Conservation (phyloP, 2,329 filamentous ascomycete genomes). For the Aschersonia sp. region DNA sequence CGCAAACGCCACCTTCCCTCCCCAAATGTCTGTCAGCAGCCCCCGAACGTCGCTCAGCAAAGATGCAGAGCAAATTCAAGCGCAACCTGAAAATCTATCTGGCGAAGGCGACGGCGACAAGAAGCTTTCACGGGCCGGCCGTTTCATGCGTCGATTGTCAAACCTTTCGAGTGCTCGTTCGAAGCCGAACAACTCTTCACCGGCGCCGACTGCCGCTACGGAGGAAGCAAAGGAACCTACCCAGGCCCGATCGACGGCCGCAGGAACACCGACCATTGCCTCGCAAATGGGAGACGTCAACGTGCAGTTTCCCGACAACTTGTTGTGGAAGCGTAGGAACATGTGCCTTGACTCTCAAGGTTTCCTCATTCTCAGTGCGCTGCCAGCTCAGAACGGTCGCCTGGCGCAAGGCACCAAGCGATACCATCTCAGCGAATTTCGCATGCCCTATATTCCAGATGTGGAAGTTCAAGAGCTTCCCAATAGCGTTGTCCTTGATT, state of each 20-base stretch:
- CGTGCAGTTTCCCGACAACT: slow-evolving; percentile 89
- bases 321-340: slow-evolving; percentile 90
- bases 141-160: slow-evolving; percentile 44
- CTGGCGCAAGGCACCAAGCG: slow-evolving; percentile 44
- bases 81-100: slow-evolving; percentile 7
- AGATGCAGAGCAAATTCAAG: slow-evolving; percentile 16
- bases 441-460: slow-evolving; percentile 65
- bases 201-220: slow-evolving; percentile 30
- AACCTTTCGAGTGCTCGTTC: slow-evolving; percentile 31
- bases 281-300: slow-evolving; percentile 81
- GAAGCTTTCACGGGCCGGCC: slow-evolving; percentile 35
- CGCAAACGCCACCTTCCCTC: slow-evolving; percentile 29
- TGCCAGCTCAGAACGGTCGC: slow-evolving; percentile 38
- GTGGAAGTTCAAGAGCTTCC: slow-evolving; percentile 86
- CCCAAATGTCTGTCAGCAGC: slow-evolving; percentile 51
- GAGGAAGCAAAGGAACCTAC: slow-evolving; percentile 18
- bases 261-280: slow-evolving; percentile 28
- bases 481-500: slow-evolving; percentile 57
- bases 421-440: slow-evolving; percentile 79
- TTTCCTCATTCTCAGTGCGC: slow-evolving; percentile 60
- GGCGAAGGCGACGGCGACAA: slow-evolving; percentile 28
- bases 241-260: slow-evolving; percentile 13
- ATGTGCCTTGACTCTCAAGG: slow-evolving; percentile 75
- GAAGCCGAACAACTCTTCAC: slow-evolving; percentile 27
- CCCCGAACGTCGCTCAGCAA: slow-evolving; percentile 36